These are phyloP conservation scores for Ascochyta clinopodiicola DNA, from an alignment of 2,329 filamentous ascomycete genomes.

Conservation along the genomic window DNA sequence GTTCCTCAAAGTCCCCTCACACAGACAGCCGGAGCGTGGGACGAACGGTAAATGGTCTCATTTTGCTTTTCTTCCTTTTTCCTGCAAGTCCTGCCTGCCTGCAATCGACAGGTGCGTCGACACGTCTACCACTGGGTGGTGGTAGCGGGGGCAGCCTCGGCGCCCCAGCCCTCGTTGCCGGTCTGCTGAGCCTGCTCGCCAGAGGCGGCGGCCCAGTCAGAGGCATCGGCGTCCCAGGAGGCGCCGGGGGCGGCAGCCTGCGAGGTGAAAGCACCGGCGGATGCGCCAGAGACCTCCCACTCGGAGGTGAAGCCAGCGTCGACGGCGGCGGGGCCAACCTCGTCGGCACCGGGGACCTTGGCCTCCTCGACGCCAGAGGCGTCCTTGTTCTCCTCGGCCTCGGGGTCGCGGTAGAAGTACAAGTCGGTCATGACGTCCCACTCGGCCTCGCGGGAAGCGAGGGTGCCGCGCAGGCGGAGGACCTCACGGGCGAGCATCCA, in stretches of 20 bases:
- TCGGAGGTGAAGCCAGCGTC: conserved; percentile 81
- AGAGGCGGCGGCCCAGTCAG: conserved; percentile 74
- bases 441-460: conserved; percentile 92
- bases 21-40: conserved; percentile 2
- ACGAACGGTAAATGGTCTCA: conserved; percentile 29
- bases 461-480: conserved; percentile 96
- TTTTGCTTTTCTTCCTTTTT: conserved; percentile 39
- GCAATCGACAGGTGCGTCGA: conserved; percentile 39
- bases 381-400: conserved; percentile 99
- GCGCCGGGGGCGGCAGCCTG: conserved; percentile 66
- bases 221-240: conserved; percentile 68
- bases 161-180: conserved; percentile 61
- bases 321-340: conserved; percentile 79
- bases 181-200: conserved; percentile 48
- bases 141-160: conserved; percentile 46
- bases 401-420: conserved; percentile 99
- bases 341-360: conserved; percentile 84
- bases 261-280: conserved; percentile 66
- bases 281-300: conserved; percentile 79
- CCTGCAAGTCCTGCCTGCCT: conserved; percentile 34
- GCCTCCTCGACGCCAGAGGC: conserved; percentile 77
- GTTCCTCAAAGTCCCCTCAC: conserved; percentile 27
- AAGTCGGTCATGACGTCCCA: conserved; percentile 99
- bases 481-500: conserved; percentile 99
- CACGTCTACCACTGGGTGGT: conserved; percentile 54